phyloP scores from a whole-genome alignment of 805 yeast species.

The Candida odintsovae region DNA sequence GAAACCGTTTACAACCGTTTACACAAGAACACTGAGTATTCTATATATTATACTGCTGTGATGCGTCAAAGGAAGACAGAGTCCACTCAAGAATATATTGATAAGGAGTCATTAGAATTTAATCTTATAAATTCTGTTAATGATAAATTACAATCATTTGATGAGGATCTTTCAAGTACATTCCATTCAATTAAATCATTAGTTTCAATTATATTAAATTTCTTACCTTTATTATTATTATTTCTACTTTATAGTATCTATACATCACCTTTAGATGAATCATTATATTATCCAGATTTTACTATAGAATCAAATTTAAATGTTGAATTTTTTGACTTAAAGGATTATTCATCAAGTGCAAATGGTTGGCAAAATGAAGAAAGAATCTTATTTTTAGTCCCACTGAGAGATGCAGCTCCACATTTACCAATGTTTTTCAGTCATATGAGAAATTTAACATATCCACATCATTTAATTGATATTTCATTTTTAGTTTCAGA shows the following conservation, averaged over 20 bases:
- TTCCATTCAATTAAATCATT: not conserved
- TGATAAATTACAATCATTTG: not conserved
- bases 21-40: not conserved
- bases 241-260: conserved; percentile 10
- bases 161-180: too few relatives aligned
- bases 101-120: not conserved
- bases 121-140: not conserved
- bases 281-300: conserved; percentile 29
- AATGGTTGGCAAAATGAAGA: conserved; percentile 80
- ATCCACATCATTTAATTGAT: conserved; percentile 84
- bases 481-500: conserved; percentile 84
- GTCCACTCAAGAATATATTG: not conserved
- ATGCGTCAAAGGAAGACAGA: not conserved
- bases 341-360: conserved; percentile 54
- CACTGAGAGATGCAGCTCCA: conserved; percentile 85
- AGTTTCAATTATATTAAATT: not conserved
- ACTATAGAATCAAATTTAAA: conserved; percentile 27
- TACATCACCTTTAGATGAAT: conserved; percentile 4
- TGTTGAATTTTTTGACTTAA: conserved; percentile 71
- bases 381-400: conserved; percentile 79
- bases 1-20: too few relatives aligned
- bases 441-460: conserved; percentile 73
- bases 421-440: conserved; percentile 87
- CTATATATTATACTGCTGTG: too few relatives aligned
- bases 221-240: conserved; percentile 12